Conservation (phyloP, 192 early-diverging fungal species). For the Paraglomus brasilianum region DNA sequence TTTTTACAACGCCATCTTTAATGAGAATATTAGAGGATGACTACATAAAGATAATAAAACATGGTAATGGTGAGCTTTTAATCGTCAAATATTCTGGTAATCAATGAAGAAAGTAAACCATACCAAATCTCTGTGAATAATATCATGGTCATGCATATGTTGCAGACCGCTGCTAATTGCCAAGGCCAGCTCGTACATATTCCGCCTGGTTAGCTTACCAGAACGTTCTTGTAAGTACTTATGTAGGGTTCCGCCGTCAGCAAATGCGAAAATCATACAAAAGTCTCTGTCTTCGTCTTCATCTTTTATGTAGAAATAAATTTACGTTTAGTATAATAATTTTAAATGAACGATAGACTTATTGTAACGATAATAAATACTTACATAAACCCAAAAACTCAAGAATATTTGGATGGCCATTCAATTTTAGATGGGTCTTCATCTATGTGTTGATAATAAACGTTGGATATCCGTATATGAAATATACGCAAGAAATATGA, state of each 20-base stretch:
- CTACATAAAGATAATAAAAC: neutral
- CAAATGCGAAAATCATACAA: slow-evolving; percentile 1
- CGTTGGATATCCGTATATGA: too few relatives aligned
- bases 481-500: too few relatives aligned
- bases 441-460: too few relatives aligned
- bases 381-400: too few relatives aligned
- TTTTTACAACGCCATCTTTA: neutral
- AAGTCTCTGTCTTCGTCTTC: neutral
- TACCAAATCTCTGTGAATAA: slow-evolving; percentile 15
- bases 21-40: neutral
- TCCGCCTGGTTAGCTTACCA: neutral
- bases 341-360: too few relatives aligned
- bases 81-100: too few relatives aligned
- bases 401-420: too few relatives aligned
- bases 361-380: too few relatives aligned
- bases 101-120: too few relatives aligned
- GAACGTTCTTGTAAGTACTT: neutral
- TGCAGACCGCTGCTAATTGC: neutral
- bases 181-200: neutral
- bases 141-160: neutral
- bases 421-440: too few relatives aligned
- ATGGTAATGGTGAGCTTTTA: neutral
- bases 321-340: too few relatives aligned
- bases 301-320: too few relatives aligned
- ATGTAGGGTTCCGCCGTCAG: neutral